Conservation (phyloP, 768 basidiomycete genomes). For the Pisolithus orientalis region DNA sequence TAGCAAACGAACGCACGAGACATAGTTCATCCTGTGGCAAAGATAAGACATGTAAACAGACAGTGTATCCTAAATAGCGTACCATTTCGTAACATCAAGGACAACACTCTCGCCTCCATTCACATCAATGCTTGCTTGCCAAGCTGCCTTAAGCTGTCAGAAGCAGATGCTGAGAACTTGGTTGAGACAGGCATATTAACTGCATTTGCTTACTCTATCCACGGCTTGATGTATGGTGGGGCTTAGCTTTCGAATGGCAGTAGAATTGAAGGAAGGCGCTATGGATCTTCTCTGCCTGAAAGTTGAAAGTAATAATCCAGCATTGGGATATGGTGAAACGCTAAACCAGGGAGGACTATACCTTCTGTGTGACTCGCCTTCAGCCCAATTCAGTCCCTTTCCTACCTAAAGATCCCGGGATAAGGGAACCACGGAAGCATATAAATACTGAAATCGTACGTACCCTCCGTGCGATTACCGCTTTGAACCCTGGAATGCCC, state of each 20-base stretch:
- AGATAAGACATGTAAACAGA: not conserved
- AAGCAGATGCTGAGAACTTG: slow-evolving; percentile 6
- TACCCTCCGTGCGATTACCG: slow-evolving; percentile 31
- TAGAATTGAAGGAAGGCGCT: slow-evolving; percentile 19
- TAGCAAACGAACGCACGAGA: slow-evolving; percentile 9
- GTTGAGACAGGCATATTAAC: not conserved
- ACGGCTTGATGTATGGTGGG: slow-evolving; percentile 20
- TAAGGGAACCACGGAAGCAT: not conserved
- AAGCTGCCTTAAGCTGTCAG: slow-evolving; percentile 18
- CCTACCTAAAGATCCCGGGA: slow-evolving; percentile 18
- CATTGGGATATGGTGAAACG: not conserved
- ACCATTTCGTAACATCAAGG: slow-evolving; percentile 31
- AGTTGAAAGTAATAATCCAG: no score
- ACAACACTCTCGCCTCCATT: slow-evolving; percentile 9
- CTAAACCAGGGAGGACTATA: not conserved
- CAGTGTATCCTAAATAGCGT: not conserved
- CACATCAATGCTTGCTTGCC: slow-evolving; percentile 17
- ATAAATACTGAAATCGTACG: not conserved
- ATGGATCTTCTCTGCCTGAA: slow-evolving; percentile 21
- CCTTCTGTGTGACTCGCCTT: not conserved
- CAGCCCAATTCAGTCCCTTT: not conserved
- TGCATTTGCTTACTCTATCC: slow-evolving; percentile 16
- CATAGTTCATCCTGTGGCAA: slow-evolving; percentile 18
- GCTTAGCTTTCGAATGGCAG: slow-evolving; percentile 18
- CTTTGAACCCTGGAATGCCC: slow-evolving; percentile 27